Base-by-base conservation (phyloP, 257 asterid species). In the Petrea volubilis region DNA sequence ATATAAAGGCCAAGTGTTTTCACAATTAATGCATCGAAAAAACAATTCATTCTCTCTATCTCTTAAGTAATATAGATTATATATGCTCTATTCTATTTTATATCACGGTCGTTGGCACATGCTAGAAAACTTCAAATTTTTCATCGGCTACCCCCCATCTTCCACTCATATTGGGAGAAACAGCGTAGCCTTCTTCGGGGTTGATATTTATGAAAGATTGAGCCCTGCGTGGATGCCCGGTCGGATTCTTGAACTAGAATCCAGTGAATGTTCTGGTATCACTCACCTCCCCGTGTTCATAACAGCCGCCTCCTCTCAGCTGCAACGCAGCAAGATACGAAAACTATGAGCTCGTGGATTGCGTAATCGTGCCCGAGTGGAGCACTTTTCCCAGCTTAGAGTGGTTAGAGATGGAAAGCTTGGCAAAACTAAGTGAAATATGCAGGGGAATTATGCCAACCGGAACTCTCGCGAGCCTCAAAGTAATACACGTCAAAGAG, bases 111-210 rank as follows among this genome's bases (percentile, higher is more conserved):
- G n/a, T 46, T 78, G 80, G 80, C 64, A 41, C 31, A 49, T 25
- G 17, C 71, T 78, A n/a, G 67, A 74, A 49, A 64, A 70, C 41
- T 74, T 79, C 76, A 79, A 53, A 41, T 74, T 74, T 56, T 58
- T 53, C 34, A 33, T 79, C 13, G 83, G 83, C 46, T 14, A 51
- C 49, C 77, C 59, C 5, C n/a, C 50, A 2, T 31, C 55, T 33
- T 74, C 74, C 59, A 28, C 41, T 15, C 7, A 40, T 50, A 34
- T 50, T 0, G 80, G 68, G 11, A 70, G 53, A 56, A 71, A 79
- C 63, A 17, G 80, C 8, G 2, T 79, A 7, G 74, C 34, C 20
- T 50, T 79, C n/a, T 64, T 64, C 44, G 71, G 69, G 18, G 68
- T 18, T 59, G n/a, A 56, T 41, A 53, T 68, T 0, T 2, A 31